Conservation (phyloP, 306 rosid species). For the Begonia fuchsioides region DNA sequence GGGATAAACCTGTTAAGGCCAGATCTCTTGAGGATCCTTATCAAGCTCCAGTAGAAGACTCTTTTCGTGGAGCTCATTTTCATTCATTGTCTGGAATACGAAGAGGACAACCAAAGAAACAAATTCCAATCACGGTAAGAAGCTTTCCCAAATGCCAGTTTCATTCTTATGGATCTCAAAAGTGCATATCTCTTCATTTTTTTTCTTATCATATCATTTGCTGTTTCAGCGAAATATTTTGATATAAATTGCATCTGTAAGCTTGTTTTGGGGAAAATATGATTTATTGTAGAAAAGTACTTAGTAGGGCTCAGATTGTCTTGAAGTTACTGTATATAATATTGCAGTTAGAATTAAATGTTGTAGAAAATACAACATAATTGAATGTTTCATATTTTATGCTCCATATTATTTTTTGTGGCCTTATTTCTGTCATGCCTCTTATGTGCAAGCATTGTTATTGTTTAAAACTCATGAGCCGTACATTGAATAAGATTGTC, state of each 20-base stretch:
- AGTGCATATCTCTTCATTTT: background rate
- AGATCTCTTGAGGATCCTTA: constrained; percentile 23
- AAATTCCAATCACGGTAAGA: constrained; percentile 22
- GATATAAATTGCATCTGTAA: too few relatives aligned
- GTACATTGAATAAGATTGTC: constrained; percentile 4
- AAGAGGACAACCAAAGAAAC: constrained; percentile 41
- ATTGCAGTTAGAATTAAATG: too few relatives aligned
- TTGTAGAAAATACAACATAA: too few relatives aligned
- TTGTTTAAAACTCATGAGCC: background rate
- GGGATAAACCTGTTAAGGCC: constrained; percentile 17
- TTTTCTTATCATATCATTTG: background rate
- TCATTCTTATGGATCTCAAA: background rate
- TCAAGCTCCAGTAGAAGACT: constrained; percentile 28
- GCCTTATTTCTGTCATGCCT: too few relatives aligned
- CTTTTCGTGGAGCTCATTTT: constrained; percentile 24
- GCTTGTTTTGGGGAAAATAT: too few relatives aligned
- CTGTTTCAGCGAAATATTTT: background rate
- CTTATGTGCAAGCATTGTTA: too few relatives aligned
- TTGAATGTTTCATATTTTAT: too few relatives aligned
- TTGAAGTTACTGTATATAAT: too few relatives aligned
- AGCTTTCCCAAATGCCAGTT: too few relatives aligned
- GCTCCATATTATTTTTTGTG: too few relatives aligned
- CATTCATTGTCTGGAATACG: constrained; percentile 25
- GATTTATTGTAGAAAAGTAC: too few relatives aligned
- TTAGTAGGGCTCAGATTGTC: too few relatives aligned